phyloP scores from a whole-genome alignment of 768 basidiomycete genomes.

The Hortiboletus flavorubellus region DNA sequence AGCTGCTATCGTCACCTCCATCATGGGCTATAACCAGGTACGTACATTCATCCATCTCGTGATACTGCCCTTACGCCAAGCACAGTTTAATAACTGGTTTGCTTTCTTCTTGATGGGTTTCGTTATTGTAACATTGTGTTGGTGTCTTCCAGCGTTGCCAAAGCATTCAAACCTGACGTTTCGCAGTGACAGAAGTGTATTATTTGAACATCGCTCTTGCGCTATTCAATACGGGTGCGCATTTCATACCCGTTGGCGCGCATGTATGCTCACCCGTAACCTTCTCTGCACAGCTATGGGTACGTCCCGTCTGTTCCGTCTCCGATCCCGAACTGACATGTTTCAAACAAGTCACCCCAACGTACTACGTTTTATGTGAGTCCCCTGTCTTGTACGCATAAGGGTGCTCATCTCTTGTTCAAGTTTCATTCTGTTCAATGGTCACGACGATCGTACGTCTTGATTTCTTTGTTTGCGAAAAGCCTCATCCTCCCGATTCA shows the following conservation, averaged over 20 bases:
- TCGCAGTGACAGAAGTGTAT: conserved; percentile 81
- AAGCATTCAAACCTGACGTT: conserved; percentile 3
- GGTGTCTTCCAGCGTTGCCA: conserved; percentile 27
- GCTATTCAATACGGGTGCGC: conserved; percentile 84
- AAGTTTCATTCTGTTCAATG: conserved; percentile 83
- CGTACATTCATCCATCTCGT: conserved; percentile 14
- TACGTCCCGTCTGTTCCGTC: conserved; percentile 29
- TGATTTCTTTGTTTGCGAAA: not conserved
- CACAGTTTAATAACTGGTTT: conserved; percentile 88
- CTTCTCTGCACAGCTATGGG: conserved; percentile 54
- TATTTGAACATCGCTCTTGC: conserved; percentile 96
- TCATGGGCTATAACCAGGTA: conserved; percentile 75
- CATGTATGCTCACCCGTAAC: conserved; percentile 1
- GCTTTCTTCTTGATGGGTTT: conserved; percentile 85
- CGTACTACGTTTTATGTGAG: conserved; percentile 83
- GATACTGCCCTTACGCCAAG: not conserved
- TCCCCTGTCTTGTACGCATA: not conserved
- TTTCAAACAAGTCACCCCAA: conserved; percentile 63
- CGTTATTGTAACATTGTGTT: conserved; percentile 76
- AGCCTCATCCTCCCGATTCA: conserved; percentile 25
- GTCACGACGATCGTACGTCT: conserved; percentile 71
- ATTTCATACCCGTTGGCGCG: not conserved
- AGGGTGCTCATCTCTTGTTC: not conserved
- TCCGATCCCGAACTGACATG: conserved; percentile 16
- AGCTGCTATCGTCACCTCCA: conserved; percentile 80